Conservation (phyloP, 116 monocot species). For the Thalassia testudinum region DNA sequence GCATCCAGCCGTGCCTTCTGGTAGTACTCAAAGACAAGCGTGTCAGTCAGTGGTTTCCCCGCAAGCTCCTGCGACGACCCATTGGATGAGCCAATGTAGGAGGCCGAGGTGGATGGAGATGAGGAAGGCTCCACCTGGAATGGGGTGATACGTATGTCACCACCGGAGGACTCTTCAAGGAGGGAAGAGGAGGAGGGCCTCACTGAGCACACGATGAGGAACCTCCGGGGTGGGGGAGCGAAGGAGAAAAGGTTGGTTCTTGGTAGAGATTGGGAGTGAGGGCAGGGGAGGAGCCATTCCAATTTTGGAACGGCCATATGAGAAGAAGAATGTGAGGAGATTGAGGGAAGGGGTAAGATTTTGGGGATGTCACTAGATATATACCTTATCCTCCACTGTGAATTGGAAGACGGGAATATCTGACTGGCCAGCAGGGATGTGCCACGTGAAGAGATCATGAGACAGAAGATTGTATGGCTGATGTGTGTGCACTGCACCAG, state of each 20-base stretch:
- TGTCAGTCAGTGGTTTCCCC: conserved; percentile 19
- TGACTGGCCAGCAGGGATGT: neutral
- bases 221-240: neutral
- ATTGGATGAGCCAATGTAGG: neutral
- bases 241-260: conserved; percentile 1
- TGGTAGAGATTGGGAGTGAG: neutral
- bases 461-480: neutral
- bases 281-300: conserved; percentile 9
- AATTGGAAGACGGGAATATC: conserved; percentile 4
- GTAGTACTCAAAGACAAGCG: conserved; percentile 38
- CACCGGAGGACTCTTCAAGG: neutral
- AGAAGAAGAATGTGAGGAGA: neutral
- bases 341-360: neutral
- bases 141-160: neutral
- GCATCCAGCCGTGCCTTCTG: conserved; percentile 26
- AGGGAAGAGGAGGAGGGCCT: conserved; percentile 4
- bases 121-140: neutral
- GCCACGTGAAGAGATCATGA: conserved; percentile 6
- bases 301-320: conserved; percentile 6
- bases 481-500: neutral
- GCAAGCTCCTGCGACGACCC: conserved; percentile 8
- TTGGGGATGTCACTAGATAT: neutral
- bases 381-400: conserved; percentile 4
- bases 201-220: conserved; percentile 3
- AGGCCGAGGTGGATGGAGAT: neutral